Evolutionary conservation across 2,329 filamentous ascomycete species (phyloP), one percentile per base, ranked within the genome.

Genomic region (Colletotrichum phormii): DNA sequence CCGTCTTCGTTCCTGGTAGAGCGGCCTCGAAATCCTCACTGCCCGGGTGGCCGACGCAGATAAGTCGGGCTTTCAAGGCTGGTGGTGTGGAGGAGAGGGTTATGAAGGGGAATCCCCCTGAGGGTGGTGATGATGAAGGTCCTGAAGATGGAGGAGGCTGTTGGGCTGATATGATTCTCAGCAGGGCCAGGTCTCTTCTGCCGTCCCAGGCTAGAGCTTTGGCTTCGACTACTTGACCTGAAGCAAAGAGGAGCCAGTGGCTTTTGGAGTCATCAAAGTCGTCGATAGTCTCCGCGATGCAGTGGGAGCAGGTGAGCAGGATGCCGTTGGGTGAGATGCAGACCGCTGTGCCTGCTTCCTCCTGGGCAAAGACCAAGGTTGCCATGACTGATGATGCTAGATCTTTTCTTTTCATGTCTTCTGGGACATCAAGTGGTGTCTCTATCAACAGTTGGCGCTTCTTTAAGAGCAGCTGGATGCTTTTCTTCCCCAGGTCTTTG

Each of bases 291-390:
- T 88, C 86, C 2, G 84, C 85, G 22, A 88, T 78, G 74, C 87
- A 89, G 72, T 89, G 87, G 0, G 87, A 81, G 76, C 87, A 89
- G 2, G 86, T 88, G 24, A 89, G 77, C 5, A 88, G 75, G 53
- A 87, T 79, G 5, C 87, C 87, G 3, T 77, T 67, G 0, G 81
- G 74, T 0, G 83, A 81, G 42, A 89, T 84, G 74, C 86, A 88
- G 2, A 89, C 82, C 0, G 87, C 87, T 1, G 86, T 88, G 5
- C 86, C 86, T 5, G 86, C 87, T 73, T 87, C 83, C 31, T 85
- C 77, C 72, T 87, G 85, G 0, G 84, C 84, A 73, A 88, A 89
- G 29, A 89, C 82, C 5, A 87, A 80, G 5, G 82, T 83, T 42
- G 81, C 77, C n/a, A 66, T 62, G 29, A 74, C 31, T 13, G 54